Evolutionary conservation across 768 basidiomycete genomes (phyloP), one percentile per base, ranked within the genome.

Genomic region (Trametes cinnabarina): DNA sequence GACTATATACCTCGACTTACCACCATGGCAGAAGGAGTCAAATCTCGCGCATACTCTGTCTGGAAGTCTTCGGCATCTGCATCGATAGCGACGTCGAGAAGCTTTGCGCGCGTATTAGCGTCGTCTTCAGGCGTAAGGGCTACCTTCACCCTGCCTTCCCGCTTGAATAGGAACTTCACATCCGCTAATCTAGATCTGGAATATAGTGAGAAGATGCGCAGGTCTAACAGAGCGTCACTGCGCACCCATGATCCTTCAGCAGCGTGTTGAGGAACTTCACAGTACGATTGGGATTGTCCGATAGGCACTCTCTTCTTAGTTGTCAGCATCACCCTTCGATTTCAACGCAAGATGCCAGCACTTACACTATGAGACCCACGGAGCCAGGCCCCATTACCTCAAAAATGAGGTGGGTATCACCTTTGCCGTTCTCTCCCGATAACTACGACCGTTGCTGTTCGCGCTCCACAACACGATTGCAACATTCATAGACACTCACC

Each of bases 311-410:
- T 68, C 83, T 84, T 63, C 56, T 43, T 55, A 46, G n/a, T 32
- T 14, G 37, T 65, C 51, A 65, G 52, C 71, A 70, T 61, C 66
- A 35, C 15, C 25, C 20, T 23, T 9, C n/a, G 20, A 25, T n/a
- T 2, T 20, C 12, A 30, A 32, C 12, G 42, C 20, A 30, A 8
- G 35, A 15, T 23, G 39, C 15, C 3, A 22, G 3, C 11, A 73
- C 84, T 73, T 66, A 85, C 87, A 88, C 79, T 50, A 88, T 75
- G 26, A 89, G 64, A 1, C 85, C 87, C 51, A 86, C 77, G n/a
- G 79, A 74, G 10, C 82, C 80, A 22, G 74, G 76, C 9, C 79
- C 79, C 48, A 89, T 75, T 1, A 80, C 87, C 69, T 88, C 86
- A 63, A 87, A 88, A 12, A 76, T 72, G 57, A 85, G 73, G 12